Base-by-base conservation (phyloP, 495 filamentous ascomycete species). In the Amniculicola lignicola region DNA sequence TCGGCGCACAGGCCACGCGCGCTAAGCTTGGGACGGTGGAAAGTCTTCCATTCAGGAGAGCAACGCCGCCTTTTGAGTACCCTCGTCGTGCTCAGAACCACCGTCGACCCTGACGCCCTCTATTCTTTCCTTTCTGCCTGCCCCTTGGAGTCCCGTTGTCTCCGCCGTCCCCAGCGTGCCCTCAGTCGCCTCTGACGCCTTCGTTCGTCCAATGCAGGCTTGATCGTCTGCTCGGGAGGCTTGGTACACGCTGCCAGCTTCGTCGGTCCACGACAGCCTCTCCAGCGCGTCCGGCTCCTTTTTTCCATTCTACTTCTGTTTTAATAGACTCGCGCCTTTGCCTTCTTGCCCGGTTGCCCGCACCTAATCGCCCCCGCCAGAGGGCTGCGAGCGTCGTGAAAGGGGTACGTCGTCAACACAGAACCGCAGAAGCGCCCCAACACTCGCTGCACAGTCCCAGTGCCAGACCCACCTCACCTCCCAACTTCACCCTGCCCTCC, bases 191-290 rank as follows among this genome's bases (percentile, higher is more conserved):
- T 53, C 45, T 58, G 59, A 62, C 46, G 35, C 48, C 57, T 14
- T 31, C 49, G 41, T 51, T 23, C 45, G 51, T 51, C 56, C 54
- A 64, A 64, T 64, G 61, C 61, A 56, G 56, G 56, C 61, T 57
- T 64, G 52, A 64, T 41, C 46, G 60, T 49, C 61, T 56, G 55
- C 51, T 28, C 38, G 56, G 56, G 61, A 64, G 61, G 56, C 56
- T 57, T 64, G 61, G 61, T 64, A 52, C 54, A 59, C 61, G 55
- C 61, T 63, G 61, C 61, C 61, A 60, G 60, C 56, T 64, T 25
- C 56, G 56, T 64, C 61, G 51, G 49, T 41, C 38, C 44, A 60
- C 56, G 61, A 60, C 61, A 42, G 45, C 45, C 56, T 64, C 56
- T 59, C 50, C 56, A 58, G 60, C 40, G 31, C 55, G 35, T 22